These are phyloP conservation scores for Thelephora aurantiotincta DNA, from an alignment of 768 basidiomycete genomes.

Conservation along the genomic window DNA sequence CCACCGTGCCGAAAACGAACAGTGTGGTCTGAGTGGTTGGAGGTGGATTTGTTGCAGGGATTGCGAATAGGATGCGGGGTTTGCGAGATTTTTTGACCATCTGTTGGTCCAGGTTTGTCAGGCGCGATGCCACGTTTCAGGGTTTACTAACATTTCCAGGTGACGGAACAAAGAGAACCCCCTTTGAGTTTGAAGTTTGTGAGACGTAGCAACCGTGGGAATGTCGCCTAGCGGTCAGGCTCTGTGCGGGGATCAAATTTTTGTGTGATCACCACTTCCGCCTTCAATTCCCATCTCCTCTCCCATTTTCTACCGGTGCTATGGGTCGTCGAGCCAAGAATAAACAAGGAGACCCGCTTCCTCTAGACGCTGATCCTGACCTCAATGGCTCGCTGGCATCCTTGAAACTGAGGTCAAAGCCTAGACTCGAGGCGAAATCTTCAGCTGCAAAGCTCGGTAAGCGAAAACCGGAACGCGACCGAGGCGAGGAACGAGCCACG, in stretches of 20 bases:
- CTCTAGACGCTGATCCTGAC: conserved; percentile 28
- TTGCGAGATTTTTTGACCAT: too few relatives aligned
- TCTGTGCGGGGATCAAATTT: not conserved
- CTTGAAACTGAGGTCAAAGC: too few relatives aligned
- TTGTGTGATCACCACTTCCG: not conserved
- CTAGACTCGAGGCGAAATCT: conserved; percentile 7
- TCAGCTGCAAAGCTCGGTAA: conserved; percentile 54
- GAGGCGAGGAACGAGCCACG: conserved; percentile 15
- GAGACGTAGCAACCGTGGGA: not conserved
- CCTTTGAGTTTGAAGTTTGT: too few relatives aligned
- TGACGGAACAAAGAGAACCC: too few relatives aligned
- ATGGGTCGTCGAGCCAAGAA: conserved; percentile 84
- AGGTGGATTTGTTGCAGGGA: too few relatives aligned
- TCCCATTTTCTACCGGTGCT: not conserved
- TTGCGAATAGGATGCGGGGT: too few relatives aligned
- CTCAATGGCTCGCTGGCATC: conserved; percentile 1
- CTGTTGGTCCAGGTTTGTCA: too few relatives aligned
- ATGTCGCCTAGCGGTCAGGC: not conserved
- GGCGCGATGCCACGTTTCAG: too few relatives aligned
- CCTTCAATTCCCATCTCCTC: not conserved
- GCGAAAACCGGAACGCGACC: conserved; percentile 44
- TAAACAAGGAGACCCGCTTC: conserved; percentile 63
- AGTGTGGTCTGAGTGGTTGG: too few relatives aligned
- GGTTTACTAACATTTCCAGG: too few relatives aligned
- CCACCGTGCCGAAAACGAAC: too few relatives aligned